These are phyloP conservation scores for Polygonum maritimum DNA, from an alignment of 148 eudicot species.

Conservation along the genomic window DNA sequence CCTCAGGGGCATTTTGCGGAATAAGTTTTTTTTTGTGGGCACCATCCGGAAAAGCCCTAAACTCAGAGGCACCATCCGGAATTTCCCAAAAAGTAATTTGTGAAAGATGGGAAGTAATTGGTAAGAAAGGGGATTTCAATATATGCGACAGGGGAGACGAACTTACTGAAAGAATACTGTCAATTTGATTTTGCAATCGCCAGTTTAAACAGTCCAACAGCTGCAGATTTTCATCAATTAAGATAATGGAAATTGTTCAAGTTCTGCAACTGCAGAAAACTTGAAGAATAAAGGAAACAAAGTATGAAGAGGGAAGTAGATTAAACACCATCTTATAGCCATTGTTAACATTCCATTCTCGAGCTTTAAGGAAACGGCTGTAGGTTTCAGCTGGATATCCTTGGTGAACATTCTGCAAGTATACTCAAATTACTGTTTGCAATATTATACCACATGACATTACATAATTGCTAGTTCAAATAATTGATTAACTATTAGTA, in stretches of 20 bases:
- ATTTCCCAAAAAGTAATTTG: too few species aligned
- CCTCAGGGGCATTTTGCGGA: too few species aligned
- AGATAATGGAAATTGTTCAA: not conserved
- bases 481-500: not conserved
- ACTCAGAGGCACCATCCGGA: too few species aligned
- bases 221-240: constrained; percentile 27
- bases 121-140: not conserved
- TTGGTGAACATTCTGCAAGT: constrained; percentile 57
- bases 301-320: not conserved
- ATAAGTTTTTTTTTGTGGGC: too few species aligned
- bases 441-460: not conserved
- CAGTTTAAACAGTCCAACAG: constrained; percentile 44
- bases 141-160: not conserved
- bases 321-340: constrained; percentile 46
- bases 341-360: constrained; percentile 48
- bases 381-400: constrained; percentile 43
- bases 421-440: not conserved
- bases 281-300: not conserved
- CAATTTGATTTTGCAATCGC: constrained; percentile 50
- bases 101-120: not conserved
- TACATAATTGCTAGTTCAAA: not conserved
- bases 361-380: constrained; percentile 48
- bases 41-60: too few species aligned
- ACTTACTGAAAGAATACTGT: constrained; percentile 42
- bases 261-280: not conserved